Conservation (phyloP, 345 rosid species). For the Salix koriyanagi region DNA sequence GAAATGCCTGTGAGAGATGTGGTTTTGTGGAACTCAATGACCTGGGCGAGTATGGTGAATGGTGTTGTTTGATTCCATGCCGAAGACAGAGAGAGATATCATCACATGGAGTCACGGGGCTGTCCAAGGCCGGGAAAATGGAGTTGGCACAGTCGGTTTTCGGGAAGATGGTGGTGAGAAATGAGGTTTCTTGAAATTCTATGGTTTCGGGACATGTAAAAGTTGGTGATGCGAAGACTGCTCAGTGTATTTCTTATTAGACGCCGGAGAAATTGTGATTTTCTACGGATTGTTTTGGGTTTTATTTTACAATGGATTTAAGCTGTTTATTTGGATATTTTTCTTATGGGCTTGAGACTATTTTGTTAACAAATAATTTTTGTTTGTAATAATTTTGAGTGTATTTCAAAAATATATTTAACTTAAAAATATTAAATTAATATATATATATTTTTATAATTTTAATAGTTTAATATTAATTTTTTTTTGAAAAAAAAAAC, state of each 20-base stretch:
- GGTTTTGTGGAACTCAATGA: slow-evolving; percentile 33
- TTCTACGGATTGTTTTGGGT: no score
- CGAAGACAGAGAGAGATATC: slow-evolving; percentile 11
- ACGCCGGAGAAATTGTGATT: slow-evolving; percentile 14
- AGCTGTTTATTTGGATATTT: no score
- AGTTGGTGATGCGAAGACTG: slow-evolving; percentile 18
- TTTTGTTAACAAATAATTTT: no score
- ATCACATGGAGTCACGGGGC: slow-evolving; percentile 30
- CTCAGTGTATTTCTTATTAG: slow-evolving; percentile 17
- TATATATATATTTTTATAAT: no score
- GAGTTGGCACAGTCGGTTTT: slow-evolving; percentile 15
- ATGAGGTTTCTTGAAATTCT: slow-evolving; percentile 24
- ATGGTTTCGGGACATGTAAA: slow-evolving; percentile 19
- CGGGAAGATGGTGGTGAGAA: slow-evolving; percentile 25
- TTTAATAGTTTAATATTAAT: no score
- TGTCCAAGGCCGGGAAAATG: slow-evolving; percentile 26
- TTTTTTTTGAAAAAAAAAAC: no score
- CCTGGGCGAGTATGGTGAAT: slow-evolving; percentile 5
- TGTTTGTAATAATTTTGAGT: no score
- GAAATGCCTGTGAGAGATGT: slow-evolving; percentile 27
- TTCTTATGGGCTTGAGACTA: no score
- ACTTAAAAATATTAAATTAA: no score
- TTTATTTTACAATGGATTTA: no score
- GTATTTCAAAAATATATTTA: no score
- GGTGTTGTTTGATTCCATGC: slow-evolving; percentile 33